These are phyloP conservation scores for Hyaloscypha bicolor DNA, from an alignment of 495 filamentous ascomycete genomes.

Conservation along the genomic window DNA sequence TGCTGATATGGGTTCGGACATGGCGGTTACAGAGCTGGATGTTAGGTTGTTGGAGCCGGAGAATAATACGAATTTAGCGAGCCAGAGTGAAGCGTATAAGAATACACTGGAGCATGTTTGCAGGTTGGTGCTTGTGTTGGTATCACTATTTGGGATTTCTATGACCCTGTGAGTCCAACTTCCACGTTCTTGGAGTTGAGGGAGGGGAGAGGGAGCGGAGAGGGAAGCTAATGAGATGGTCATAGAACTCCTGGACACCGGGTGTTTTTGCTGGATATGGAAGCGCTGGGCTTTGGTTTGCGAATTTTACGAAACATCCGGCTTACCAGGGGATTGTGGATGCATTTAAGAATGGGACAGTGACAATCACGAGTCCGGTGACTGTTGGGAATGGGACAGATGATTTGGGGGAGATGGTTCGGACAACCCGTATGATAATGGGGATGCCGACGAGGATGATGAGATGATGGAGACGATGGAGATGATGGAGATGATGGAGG, in stretches of 20 bases:
- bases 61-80: slow-evolving; percentile 46
- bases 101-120: slow-evolving; percentile 57
- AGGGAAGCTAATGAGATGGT: slow-evolving; percentile 22
- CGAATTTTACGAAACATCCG: slow-evolving; percentile 57
- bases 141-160: slow-evolving; percentile 67
- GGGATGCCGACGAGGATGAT: not conserved
- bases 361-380: not conserved
- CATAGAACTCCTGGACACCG: slow-evolving; percentile 64
- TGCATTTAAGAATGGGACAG: slow-evolving; percentile 32
- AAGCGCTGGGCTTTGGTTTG: slow-evolving; percentile 54
- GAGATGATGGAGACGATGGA: not conserved
- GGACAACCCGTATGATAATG: not conserved
- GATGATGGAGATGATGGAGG: not conserved
- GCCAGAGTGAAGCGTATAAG: slow-evolving; percentile 61
- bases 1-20: slow-evolving; percentile 55
- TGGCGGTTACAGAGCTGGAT: slow-evolving; percentile 66
- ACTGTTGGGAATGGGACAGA: too few species aligned
- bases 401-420: too few species aligned
- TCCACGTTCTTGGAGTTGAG: too few species aligned
- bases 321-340: slow-evolving; percentile 49
- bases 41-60: slow-evolving; percentile 52
- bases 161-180: slow-evolving; percentile 39
- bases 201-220: too few species aligned
- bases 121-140: slow-evolving; percentile 61
- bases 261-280: slow-evolving; percentile 55